Evolutionary conservation across 257 asterid genomes (phyloP).

Genomic region (Ballota nigra): DNA sequence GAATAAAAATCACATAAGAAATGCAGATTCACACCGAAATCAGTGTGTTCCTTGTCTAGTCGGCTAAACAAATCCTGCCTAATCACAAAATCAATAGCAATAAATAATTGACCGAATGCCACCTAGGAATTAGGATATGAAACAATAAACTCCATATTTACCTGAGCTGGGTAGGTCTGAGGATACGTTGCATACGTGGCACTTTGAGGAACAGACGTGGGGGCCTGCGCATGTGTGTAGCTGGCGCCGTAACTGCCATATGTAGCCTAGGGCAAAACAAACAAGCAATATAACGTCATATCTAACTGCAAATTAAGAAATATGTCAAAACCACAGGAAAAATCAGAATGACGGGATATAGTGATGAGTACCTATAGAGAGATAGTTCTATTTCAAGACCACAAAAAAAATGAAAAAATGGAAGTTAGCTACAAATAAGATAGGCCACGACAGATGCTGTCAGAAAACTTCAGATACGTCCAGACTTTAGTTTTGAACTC

Average conservation of each 20-base stretch:
- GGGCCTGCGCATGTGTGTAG: conserved; percentile 65
- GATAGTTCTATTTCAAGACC: neutral
- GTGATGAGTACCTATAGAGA: neutral
- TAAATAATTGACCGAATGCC: neutral
- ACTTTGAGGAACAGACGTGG: conserved; percentile 67
- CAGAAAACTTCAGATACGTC: neutral
- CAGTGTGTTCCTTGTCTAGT: neutral
- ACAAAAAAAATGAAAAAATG: neutral
- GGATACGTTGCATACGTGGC: conserved; percentile 88
- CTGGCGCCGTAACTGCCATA: conserved; percentile 66
- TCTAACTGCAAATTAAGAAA: neutral
- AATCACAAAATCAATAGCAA: neutral
- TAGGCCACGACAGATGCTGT: neutral
- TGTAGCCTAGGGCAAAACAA: conserved; percentile 49
- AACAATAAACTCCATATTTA: conserved; percentile 17
- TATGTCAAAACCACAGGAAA: too few species aligned
- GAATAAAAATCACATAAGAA: neutral
- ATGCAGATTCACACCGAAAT: neutral
- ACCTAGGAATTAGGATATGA: neutral
- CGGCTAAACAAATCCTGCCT: neutral
- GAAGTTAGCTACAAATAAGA: neutral
- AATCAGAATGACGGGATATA: neutral
- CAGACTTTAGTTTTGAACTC: neutral
- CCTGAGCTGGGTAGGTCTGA: conserved; percentile 79
- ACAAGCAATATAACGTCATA: neutral